phyloP scores from a whole-genome alignment of 495 filamentous ascomycete species.

The Hapsidospora chrysogenum region DNA sequence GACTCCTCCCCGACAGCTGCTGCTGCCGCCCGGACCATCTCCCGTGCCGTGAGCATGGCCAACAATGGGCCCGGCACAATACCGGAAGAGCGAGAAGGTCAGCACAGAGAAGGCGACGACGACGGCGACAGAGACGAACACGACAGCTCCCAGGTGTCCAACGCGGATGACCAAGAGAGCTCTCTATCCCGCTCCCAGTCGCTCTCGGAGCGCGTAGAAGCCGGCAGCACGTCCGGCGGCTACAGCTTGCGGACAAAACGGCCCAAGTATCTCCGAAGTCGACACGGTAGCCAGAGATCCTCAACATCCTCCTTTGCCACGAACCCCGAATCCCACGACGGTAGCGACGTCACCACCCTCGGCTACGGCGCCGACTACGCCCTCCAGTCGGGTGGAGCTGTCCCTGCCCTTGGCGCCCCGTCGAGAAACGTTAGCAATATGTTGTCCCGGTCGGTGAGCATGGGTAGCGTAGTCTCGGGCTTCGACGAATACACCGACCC shows the following conservation, averaged over 20 bases:
- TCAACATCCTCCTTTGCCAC: slow-evolving; percentile 61
- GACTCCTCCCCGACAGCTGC: slow-evolving; percentile 52
- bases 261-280: slow-evolving; percentile 56
- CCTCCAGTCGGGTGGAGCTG: slow-evolving; percentile 66
- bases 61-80: not conserved
- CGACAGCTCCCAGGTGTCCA: slow-evolving; percentile 3
- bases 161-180: slow-evolving; percentile 11
- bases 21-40: slow-evolving; percentile 39
- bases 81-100: slow-evolving; percentile 5
- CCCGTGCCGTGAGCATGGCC: slow-evolving; percentile 22
- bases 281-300: slow-evolving; percentile 61
- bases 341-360: slow-evolving; percentile 48
- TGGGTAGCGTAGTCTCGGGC: slow-evolving; percentile 90
- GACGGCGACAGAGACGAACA: slow-evolving; percentile 2
- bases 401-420: slow-evolving; percentile 32
- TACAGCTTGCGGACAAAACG: slow-evolving; percentile 26
- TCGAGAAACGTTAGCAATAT: slow-evolving; percentile 26
- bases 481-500: slow-evolving; percentile 58
- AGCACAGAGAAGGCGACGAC: slow-evolving; percentile 2
- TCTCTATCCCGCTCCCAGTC: slow-evolving; percentile 11
- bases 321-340: slow-evolving; percentile 32
- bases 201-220: slow-evolving; percentile 9
- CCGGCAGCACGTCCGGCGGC: slow-evolving; percentile 17
- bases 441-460: slow-evolving; percentile 65
- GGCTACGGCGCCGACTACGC: slow-evolving; percentile 67